A percentile compares a stretch with the other conserved stretches of the same genome.
Evolutionary conservation across 768 basidiomycete species (phyloP).

Genomic region (Asterophora parasitica): DNA sequence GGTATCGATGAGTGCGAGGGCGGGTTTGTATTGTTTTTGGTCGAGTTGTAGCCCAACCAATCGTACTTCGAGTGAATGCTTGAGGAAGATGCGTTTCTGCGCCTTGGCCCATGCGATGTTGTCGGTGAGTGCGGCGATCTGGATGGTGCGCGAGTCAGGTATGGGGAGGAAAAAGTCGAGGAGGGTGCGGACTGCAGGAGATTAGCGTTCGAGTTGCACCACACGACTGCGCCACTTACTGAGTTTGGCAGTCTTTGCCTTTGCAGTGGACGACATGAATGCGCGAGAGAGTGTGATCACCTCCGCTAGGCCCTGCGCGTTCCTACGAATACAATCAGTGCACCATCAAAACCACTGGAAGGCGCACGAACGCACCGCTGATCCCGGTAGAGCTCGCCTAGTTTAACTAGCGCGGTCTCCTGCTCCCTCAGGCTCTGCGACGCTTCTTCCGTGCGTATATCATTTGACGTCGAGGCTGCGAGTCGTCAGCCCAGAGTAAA

Average conservation of each 20-base stretch:
- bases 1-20: constrained; percentile 75
- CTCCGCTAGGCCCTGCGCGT: constrained; percentile 79
- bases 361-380: constrained; percentile 53
- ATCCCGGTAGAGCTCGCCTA: constrained; percentile 84
- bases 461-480: constrained; percentile 27
- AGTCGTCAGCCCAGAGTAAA: background rate
- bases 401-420: constrained; percentile 77
- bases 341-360: background rate
- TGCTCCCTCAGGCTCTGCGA: constrained; percentile 71
- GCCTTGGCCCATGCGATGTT: constrained; percentile 89
- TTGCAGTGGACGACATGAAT: constrained; percentile 92
- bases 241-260: constrained; percentile 95
- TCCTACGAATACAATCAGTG: constrained; percentile 39
- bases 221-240: too few relatives aligned
- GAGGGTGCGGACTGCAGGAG: constrained; percentile 79
- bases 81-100: constrained; percentile 93
- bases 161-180: constrained; percentile 85
- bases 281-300: constrained; percentile 78
- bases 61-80: constrained; percentile 89
- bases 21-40: constrained; percentile 67
- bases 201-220: too few relatives aligned
- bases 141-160: constrained; percentile 66
- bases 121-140: constrained; percentile 82
- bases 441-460: constrained; percentile 39
- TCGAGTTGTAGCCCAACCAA: constrained; percentile 83